A percentile compares a stretch with the other conserved stretches of the same genome.
These are phyloP conservation scores for Acanthamoeba quina DNA, from an alignment of 208 protist genomes.

Conservation along the genomic window DNA sequence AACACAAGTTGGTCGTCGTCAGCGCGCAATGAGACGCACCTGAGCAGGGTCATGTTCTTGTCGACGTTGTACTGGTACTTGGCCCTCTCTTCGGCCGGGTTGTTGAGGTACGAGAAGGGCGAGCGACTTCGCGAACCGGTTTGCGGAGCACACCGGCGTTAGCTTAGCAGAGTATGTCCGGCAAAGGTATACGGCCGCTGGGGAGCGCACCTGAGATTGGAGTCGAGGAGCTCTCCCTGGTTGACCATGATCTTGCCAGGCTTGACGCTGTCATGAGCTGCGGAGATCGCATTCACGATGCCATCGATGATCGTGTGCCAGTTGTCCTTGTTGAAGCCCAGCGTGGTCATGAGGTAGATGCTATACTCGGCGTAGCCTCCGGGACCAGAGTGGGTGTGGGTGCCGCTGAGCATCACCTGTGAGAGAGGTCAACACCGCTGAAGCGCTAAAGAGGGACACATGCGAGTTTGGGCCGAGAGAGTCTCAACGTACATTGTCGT, in stretches of 20 bases:
- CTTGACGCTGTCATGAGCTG: constrained; percentile 78
- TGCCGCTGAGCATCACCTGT: constrained; percentile 76
- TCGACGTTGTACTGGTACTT: constrained; percentile 82
- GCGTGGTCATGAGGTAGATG: constrained; percentile 78
- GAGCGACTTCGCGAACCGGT: constrained; percentile 74
- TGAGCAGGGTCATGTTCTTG: constrained; percentile 82
- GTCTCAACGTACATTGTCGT: constrained; percentile 75
- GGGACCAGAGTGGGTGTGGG: constrained; percentile 85
- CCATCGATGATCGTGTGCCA: constrained; percentile 83
- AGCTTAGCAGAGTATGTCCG: not conserved
- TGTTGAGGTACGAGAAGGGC: constrained; percentile 81
- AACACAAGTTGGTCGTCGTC: not conserved
- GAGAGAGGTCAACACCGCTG: not conserved
- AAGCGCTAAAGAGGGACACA: no score
- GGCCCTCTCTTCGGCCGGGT: constrained; percentile 83
- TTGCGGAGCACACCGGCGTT: no score
- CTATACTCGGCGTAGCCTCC: constrained; percentile 70
- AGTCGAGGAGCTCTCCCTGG: constrained; percentile 76
- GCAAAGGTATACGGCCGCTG: not conserved
- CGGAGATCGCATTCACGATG: constrained; percentile 80
- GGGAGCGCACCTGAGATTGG: constrained; percentile 78
- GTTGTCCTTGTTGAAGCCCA: constrained; percentile 83
- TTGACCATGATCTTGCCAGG: constrained; percentile 68
- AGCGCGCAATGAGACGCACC: not conserved
- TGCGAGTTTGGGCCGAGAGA: no score